These are phyloP conservation scores for Lactifluus pinguis DNA, from an alignment of 768 basidiomycete species.

Conservation along the genomic window DNA sequence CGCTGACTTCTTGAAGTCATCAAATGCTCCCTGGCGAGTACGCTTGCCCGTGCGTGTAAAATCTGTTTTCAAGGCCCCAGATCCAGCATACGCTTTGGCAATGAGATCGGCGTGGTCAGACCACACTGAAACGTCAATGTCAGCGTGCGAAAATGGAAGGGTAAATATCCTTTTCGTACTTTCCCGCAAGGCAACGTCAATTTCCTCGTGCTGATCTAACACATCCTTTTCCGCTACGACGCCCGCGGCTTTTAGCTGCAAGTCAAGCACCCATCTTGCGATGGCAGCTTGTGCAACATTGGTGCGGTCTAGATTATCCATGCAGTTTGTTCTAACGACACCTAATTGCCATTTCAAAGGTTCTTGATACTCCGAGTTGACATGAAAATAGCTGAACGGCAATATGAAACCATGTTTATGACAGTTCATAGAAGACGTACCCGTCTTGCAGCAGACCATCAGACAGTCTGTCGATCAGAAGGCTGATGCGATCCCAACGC, in stretches of 20 bases:
- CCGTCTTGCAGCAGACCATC: slow-evolving; percentile 62
- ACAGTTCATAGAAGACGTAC: slow-evolving; percentile 31
- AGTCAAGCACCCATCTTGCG: slow-evolving; percentile 75
- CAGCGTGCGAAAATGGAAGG: slow-evolving; percentile 2
- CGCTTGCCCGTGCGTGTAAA: slow-evolving; percentile 91
- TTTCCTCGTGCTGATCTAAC: slow-evolving; percentile 74
- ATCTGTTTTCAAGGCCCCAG: slow-evolving; percentile 93
- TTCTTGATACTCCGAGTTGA: slow-evolving; percentile 38
- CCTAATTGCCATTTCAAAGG: slow-evolving; percentile 61
- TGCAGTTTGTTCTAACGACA: slow-evolving; percentile 88
- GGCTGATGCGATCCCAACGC: slow-evolving; percentile 87
- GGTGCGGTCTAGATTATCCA: slow-evolving; percentile 94
- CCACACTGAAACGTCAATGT: slow-evolving; percentile 62
- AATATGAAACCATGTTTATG: neutral
- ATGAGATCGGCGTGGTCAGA: slow-evolving; percentile 92
- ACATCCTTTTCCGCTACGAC: slow-evolving; percentile 60
- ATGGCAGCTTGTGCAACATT: slow-evolving; percentile 93
- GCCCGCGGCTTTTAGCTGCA: slow-evolving; percentile 65
- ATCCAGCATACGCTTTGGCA: slow-evolving; percentile 86
- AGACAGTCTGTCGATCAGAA: slow-evolving; percentile 69
- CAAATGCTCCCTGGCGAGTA: slow-evolving; percentile 66
- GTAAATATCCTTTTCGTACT: slow-evolving; percentile 40
- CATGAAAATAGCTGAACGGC: slow-evolving; percentile 62
- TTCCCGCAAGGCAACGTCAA: slow-evolving; percentile 80
- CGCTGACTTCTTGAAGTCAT: slow-evolving; percentile 80